A percentile compares a stretch with the other conserved stretches of the same genome.
phyloP scores from a whole-genome alignment of 2,329 filamentous ascomycete species.

The Trichoderma simmonsii region DNA sequence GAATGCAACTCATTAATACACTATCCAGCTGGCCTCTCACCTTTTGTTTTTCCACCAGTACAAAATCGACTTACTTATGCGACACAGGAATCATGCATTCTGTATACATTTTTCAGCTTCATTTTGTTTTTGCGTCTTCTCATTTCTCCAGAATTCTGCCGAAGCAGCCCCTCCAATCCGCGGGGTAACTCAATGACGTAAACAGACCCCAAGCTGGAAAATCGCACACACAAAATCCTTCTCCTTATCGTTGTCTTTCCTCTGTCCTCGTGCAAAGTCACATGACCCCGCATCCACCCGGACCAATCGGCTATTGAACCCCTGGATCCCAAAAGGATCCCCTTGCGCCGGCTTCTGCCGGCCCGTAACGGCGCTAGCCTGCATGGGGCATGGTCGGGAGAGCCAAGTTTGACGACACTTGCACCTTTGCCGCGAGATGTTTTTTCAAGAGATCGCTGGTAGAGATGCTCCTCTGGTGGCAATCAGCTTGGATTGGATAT shows the following conservation, averaged over 20 bases:
- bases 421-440: not conserved
- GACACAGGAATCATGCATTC: not conserved
- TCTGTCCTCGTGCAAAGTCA: slow-evolving; percentile 2
- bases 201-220: not conserved
- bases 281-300: not conserved
- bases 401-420: slow-evolving; percentile 18
- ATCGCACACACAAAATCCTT: not conserved
- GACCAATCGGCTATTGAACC: slow-evolving; percentile 18
- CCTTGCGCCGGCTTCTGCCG: slow-evolving; percentile 19
- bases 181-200: slow-evolving; percentile 12
- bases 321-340: not conserved
- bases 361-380: slow-evolving; percentile 9
- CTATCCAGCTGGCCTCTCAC: not conserved
- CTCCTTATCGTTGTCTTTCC: not conserved
- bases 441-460: not conserved
- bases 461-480: not conserved
- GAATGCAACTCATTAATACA: not conserved
- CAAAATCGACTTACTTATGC: not conserved
- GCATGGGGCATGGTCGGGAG: not conserved
- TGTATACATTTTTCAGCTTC: not conserved
- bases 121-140: not conserved
- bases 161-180: slow-evolving; percentile 16
- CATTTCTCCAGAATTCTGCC: not conserved
- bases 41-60: not conserved
- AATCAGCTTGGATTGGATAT: not conserved